Conservation (phyloP, 192 early-diverging fungal genomes). For the Gaertneriomyces semiglobifer region DNA sequence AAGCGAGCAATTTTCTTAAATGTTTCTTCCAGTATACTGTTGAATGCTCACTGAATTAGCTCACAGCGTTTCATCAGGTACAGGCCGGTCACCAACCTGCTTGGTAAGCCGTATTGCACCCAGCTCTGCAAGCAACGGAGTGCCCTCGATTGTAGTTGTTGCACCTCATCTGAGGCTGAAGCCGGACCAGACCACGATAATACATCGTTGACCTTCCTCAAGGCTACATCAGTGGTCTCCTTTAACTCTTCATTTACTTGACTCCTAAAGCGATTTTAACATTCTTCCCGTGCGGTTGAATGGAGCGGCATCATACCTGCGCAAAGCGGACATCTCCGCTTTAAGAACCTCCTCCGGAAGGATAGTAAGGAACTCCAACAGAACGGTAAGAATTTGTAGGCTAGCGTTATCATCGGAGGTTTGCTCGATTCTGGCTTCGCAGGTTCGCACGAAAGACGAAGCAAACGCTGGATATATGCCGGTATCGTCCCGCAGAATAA, state of each 20-base stretch:
- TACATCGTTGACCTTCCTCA: conserved; percentile 5
- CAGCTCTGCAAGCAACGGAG: conserved; percentile 28
- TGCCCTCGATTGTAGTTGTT: conserved; percentile 12
- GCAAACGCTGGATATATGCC: conserved; percentile 30
- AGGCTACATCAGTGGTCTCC: neutral
- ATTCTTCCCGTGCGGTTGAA: neutral
- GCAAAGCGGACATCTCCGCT: conserved; percentile 11
- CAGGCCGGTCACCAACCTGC: neutral
- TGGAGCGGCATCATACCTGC: conserved; percentile 12
- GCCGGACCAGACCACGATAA: no score
- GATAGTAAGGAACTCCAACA: conserved; percentile 36
- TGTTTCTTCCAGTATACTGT: neutral
- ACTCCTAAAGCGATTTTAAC: neutral
- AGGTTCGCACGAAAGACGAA: conserved; percentile 4
- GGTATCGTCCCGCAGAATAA: conserved; percentile 23
- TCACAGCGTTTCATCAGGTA: neutral
- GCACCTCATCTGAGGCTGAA: neutral
- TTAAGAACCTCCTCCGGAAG: conserved; percentile 36
- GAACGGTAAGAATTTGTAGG: conserved; percentile 10
- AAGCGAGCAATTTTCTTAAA: conserved; percentile 27
- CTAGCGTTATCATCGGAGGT: neutral
- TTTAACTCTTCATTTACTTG: conserved; percentile 16
- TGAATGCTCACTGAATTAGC: neutral
- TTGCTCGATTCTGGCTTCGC: conserved; percentile 8
- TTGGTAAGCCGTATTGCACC: conserved; percentile 25